Evolutionary conservation across 2,329 filamentous ascomycete genomes (phyloP), one percentile per base, ranked within the genome.

Genomic region (Neopestalotiopsis sp.): DNA sequence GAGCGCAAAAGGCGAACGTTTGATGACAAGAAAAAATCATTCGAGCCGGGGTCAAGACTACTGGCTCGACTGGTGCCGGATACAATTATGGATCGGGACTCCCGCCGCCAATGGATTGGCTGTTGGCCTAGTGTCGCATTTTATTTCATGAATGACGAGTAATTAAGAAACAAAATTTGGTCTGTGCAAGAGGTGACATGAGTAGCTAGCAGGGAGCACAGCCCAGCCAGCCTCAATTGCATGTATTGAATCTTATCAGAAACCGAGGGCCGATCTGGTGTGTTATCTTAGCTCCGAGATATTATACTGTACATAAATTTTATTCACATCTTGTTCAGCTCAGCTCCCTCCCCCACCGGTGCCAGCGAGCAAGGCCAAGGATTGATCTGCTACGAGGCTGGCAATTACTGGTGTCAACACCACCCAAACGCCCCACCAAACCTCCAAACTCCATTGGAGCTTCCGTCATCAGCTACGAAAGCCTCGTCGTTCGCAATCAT

Each of bases 381-480:
- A 59, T 58, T 20, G 56, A 34, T 34, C 32, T 40, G 34, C 30
- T 20, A 40, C 59, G 59, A 62, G 59, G 59, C 59, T 62, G 59
- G 32, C 59, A 12, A 17, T 40, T 38, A 34, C 9, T 52, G 17
- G 20, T 9, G 17, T 52, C 7, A 38, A 38, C 17, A 20, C 42
- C 45, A 52, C 17, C 45, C 45, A 66, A 34, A 10, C 32, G 63
- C 63, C 63, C 63, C 63, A 66, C 63, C 63, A 57, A 66, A 58
- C 24, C 34, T 42, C 17, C 10, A 17, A 20, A 20, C 57, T 30
- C 40, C 49, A 57, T 57, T 66, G 49, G 32, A 66, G 63, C 63
- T 66, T 66, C 42, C 63, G 56, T 59, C 65, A 67, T 49, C 65
- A 66, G 64, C 64, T 61, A 40, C 56, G 52, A 40, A 60, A 67